Evolutionary conservation across 2,329 filamentous ascomycete species (phyloP), one percentile per base, ranked within the genome.

Genomic region (Colletotrichum shisoi): DNA sequence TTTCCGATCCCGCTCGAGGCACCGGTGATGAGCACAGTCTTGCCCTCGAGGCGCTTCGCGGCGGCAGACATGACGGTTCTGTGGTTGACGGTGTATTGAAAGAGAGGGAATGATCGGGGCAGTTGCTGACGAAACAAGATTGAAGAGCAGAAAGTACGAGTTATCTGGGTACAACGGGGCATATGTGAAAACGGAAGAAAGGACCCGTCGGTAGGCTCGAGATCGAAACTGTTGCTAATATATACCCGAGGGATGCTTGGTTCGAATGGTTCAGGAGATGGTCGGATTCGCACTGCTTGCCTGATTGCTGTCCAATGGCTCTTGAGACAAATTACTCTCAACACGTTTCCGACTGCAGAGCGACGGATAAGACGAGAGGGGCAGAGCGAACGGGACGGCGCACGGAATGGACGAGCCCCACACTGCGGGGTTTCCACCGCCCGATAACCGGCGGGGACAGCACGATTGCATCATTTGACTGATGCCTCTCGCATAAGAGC

Each of bases 1-100:
- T 85, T 87, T 27, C 95, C 95, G 78, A 99, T 98, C 69, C 95
- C 95, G 21, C 93, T 96, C 4, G 91, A 95, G 39, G 95, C 95
- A 63, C 95, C 95, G 5, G 95, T 98, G 70, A 99, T 87, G 64
- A 98, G 80, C 67, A 98, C 84, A 4, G 93, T 98, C 83, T 98
- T 98, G 85, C 93, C 93, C 74, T 91, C 86, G 68, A 99, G 91
- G 81, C 94, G 93, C 78, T 93, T 91, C 70, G 85, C 85, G 80
- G 91, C 88, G 75, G 90, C 79, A 37, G 81, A 75, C 83, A 85
- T 85, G 58, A 69, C 69, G 69, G 75, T 79, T 73, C 75, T 58
- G 61, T 45, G 34, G 17, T 24, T 24, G 2, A 54, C 34, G 6
- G 42, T 11, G 53, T 21, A 62, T 48, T 15, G 52, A 27, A 56